Conservation (phyloP, 768 basidiomycete genomes). For the Rhizopogon vesiculosus region DNA sequence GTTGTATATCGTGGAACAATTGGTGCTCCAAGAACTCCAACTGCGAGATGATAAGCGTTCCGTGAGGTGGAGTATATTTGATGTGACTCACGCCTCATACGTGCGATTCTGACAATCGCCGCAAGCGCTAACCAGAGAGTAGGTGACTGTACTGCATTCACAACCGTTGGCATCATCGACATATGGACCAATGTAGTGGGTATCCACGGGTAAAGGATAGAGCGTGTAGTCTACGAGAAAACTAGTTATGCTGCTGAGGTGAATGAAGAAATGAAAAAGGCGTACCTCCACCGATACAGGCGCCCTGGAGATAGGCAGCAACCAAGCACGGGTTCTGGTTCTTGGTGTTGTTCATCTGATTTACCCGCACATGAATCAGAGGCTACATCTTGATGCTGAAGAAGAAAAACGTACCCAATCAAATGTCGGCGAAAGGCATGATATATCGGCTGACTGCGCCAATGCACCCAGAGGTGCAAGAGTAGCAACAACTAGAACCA, state of each 20-base stretch:
- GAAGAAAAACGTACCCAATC: conserved; percentile 20
- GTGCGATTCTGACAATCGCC: conserved; percentile 47
- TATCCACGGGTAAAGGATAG: conserved; percentile 29
- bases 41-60: conserved; percentile 22
- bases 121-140: conserved; percentile 54
- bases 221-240: conserved; percentile 33
- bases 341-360: conserved; percentile 37
- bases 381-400: background rate
- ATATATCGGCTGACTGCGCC: conserved; percentile 20
- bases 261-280: conserved; percentile 3
- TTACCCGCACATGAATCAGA: background rate
- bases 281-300: conserved; percentile 39
- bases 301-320: conserved; percentile 37
- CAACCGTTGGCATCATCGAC: conserved; percentile 29
- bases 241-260: conserved; percentile 7
- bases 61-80: background rate
- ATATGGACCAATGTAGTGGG: conserved; percentile 29
- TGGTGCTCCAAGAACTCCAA: conserved; percentile 48
- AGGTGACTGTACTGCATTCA: conserved; percentile 53
- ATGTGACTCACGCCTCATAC: conserved; percentile 26
- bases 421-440: conserved; percentile 14
- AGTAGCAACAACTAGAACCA: conserved; percentile 11
- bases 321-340: conserved; percentile 44
- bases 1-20: conserved; percentile 37
- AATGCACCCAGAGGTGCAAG: conserved; percentile 12